Evolutionary conservation across 495 filamentous ascomycete species (phyloP).

Genomic region (Bathelium albidoporum): DNA sequence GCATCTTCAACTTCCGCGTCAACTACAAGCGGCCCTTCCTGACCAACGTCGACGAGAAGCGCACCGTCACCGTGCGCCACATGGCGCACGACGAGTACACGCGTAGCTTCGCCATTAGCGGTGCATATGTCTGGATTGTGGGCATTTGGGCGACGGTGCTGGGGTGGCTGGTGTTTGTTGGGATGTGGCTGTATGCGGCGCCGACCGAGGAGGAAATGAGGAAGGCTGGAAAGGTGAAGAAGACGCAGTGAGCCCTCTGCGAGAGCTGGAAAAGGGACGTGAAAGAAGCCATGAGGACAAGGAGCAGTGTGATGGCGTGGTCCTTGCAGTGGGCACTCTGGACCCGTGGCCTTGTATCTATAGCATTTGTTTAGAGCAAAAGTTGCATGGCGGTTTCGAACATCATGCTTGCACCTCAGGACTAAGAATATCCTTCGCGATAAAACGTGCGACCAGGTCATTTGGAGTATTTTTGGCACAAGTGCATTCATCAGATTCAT

Average conservation of each 20-base stretch:
- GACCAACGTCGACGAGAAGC: slow-evolving; percentile 85
- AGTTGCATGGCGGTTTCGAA: neutral
- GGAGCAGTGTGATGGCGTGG: neutral
- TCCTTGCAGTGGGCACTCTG: neutral
- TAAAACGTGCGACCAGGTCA: no score
- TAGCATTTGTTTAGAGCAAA: neutral
- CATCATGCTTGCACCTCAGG: no score
- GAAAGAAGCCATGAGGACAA: neutral
- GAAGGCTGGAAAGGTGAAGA: slow-evolving; percentile 45
- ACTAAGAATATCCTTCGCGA: no score
- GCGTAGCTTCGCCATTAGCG: slow-evolving; percentile 78
- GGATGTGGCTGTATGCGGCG: slow-evolving; percentile 80
- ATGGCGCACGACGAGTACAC: slow-evolving; percentile 96
- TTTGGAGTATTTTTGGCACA: no score
- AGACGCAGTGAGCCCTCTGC: slow-evolving; percentile 47
- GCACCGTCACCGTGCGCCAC: slow-evolving; percentile 85
- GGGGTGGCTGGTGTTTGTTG: slow-evolving; percentile 78
- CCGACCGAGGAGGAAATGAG: slow-evolving; percentile 39
- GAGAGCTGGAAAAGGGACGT: neutral
- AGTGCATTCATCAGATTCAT: no score
- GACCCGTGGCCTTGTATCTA: neutral
- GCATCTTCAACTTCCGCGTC: slow-evolving; percentile 92
- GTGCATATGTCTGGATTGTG: slow-evolving; percentile 90
- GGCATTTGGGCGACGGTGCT: slow-evolving; percentile 74
- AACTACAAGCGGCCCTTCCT: slow-evolving; percentile 94